Conservation (phyloP, 2,329 filamentous ascomycete species). For the Claviceps purpurea region DNA sequence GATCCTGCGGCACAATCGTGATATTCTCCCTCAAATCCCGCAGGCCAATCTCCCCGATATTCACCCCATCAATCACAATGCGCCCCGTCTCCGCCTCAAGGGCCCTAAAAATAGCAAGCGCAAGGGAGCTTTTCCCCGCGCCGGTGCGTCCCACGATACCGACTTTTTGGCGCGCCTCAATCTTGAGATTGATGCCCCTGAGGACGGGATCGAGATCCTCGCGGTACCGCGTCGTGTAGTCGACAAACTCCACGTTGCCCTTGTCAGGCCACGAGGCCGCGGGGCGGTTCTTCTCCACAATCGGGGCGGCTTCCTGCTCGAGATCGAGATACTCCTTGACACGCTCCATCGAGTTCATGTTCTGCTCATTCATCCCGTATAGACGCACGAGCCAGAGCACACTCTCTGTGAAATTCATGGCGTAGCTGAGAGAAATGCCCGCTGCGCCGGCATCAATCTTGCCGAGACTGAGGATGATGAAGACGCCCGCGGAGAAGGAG, state of each 20-base stretch:
- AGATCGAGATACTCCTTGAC: conserved; percentile 96
- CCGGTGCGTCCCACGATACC: conserved; percentile 93
- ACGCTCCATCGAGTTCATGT: conserved; percentile 98
- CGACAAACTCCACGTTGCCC: conserved; percentile 75
- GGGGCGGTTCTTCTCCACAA: conserved; percentile 69
- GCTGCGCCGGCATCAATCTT: conserved; percentile 81
- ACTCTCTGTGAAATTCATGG: conserved; percentile 93
- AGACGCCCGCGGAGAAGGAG: conserved; percentile 83
- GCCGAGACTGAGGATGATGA: conserved; percentile 74
- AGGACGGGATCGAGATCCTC: conserved; percentile 78
- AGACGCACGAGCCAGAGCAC: conserved; percentile 91
- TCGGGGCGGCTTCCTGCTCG: conserved; percentile 73
- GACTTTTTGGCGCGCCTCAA: conserved; percentile 78
- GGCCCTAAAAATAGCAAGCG: conserved; percentile 83
- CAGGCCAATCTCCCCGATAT: conserved; percentile 82
- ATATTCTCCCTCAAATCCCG: conserved; percentile 86
- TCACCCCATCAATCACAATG: conserved; percentile 82
- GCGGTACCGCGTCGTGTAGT: conserved; percentile 83
- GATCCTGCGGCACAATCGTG: conserved; percentile 96
- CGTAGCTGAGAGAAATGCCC: conserved; percentile 88
- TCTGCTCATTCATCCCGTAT: conserved; percentile 92
- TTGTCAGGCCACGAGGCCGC: conserved; percentile 70
- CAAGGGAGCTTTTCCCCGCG: conserved; percentile 90
- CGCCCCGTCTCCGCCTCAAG: conserved; percentile 82
- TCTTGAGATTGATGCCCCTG: conserved; percentile 71